These are phyloP conservation scores for Bryum argenteum DNA, from an alignment of 225 moss, liverwort and hornwort genomes.

Conservation along the genomic window DNA sequence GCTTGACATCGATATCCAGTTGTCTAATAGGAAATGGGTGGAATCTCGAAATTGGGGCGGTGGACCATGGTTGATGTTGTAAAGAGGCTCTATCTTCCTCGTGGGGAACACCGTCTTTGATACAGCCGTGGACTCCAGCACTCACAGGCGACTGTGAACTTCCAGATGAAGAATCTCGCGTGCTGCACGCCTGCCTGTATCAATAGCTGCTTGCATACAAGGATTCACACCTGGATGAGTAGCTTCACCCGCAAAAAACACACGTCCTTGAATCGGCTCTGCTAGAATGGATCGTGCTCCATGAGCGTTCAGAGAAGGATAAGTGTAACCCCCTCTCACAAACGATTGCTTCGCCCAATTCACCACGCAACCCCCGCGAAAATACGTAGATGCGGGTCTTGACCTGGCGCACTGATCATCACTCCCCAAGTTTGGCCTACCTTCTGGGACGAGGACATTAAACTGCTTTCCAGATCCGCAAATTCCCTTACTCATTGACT, in stretches of 20 bases:
- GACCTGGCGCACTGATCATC: slow-evolving; percentile 13
- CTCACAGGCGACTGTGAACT: slow-evolving; percentile 39
- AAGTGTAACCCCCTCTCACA: slow-evolving; percentile 77
- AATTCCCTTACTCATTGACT: slow-evolving; percentile 2
- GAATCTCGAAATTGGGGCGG: no score
- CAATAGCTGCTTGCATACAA: slow-evolving; percentile 86
- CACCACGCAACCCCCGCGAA: slow-evolving; percentile 70
- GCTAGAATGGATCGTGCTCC: slow-evolving; percentile 70
- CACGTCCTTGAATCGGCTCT: slow-evolving; percentile 55
- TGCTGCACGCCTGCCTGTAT: slow-evolving; percentile 81
- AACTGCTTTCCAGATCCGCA: slow-evolving; percentile 24
- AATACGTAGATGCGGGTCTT: slow-evolving; percentile 68
- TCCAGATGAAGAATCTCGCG: slow-evolving; percentile 50
- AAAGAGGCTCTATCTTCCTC: no score
- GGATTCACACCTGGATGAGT: slow-evolving; percentile 93
- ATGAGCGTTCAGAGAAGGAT: slow-evolving; percentile 73
- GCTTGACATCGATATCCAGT: no score
- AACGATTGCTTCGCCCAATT: slow-evolving; percentile 74
- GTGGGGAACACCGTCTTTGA: background rate
- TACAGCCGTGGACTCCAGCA: background rate
- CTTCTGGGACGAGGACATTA: slow-evolving; percentile 46
- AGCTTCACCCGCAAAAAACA: slow-evolving; percentile 95
- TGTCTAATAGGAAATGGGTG: no score
- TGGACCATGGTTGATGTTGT: no score
- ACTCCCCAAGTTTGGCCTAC: slow-evolving; percentile 21